Conservation (phyloP, 441 rosid genomes). For the Populus hybrid region DNA sequence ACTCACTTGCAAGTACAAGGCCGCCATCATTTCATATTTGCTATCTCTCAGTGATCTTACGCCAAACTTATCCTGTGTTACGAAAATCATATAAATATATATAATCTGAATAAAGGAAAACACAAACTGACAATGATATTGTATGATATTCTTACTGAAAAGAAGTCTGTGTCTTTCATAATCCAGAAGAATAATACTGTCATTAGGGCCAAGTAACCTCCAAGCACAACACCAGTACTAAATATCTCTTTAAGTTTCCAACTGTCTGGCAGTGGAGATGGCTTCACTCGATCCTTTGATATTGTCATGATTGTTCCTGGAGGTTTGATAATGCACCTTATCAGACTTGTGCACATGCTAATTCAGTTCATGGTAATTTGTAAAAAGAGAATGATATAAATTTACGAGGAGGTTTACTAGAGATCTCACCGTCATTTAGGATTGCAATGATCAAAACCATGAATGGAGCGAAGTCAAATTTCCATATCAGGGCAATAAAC, state of each 20-base stretch:
- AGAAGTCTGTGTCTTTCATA: slow-evolving; percentile 64
- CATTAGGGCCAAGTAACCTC: slow-evolving; percentile 81
- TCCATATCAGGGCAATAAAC: slow-evolving; percentile 89
- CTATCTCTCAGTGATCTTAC: too few species aligned
- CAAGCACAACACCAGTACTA: slow-evolving; percentile 74
- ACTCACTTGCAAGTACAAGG: too few species aligned
- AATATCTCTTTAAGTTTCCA: slow-evolving; percentile 88
- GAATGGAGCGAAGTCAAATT: slow-evolving; percentile 78
- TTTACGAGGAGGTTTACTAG: background rate
- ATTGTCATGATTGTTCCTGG: slow-evolving; percentile 93
- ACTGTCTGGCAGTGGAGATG: slow-evolving; percentile 89
- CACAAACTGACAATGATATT: slow-evolving; percentile 18
- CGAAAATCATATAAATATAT: too few species aligned
- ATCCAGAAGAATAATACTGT: slow-evolving; percentile 82
- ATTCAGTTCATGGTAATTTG: background rate
- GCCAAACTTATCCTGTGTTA: too few species aligned
- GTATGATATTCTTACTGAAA: slow-evolving; percentile 46
- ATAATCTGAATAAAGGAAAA: too few species aligned
- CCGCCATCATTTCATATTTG: too few species aligned
- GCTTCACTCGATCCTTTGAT: slow-evolving; percentile 83
- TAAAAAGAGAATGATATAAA: background rate
- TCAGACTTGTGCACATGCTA: slow-evolving; percentile 11
- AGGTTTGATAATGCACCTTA: background rate
- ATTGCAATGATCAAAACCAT: slow-evolving; percentile 90
- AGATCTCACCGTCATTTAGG: slow-evolving; percentile 73